Conservation (phyloP, 768 basidiomycete genomes). For the Boletus fagicola region DNA sequence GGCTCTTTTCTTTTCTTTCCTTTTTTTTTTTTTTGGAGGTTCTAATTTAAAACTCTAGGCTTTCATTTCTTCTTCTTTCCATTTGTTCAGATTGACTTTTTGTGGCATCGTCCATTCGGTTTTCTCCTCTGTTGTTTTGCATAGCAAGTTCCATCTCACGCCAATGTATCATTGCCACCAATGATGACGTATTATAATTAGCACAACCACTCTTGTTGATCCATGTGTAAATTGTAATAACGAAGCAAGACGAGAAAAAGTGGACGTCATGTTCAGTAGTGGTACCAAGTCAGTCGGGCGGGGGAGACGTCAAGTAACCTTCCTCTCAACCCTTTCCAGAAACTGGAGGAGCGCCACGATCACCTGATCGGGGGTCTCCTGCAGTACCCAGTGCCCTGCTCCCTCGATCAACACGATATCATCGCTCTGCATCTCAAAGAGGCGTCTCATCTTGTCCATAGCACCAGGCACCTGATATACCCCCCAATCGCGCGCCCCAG, state of each 20-base stretch:
- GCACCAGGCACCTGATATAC: slow-evolving; percentile 54
- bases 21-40: background rate
- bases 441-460: slow-evolving; percentile 40
- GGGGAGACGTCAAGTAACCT: background rate
- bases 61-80: background rate
- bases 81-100: background rate
- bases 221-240: slow-evolving; percentile 15
- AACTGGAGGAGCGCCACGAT: slow-evolving; percentile 42
- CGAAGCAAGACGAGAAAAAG: background rate
- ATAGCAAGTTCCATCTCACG: slow-evolving; percentile 19
- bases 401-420: slow-evolving; percentile 52
- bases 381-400: slow-evolving; percentile 66
- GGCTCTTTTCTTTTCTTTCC: background rate
- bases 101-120: slow-evolving; percentile 6
- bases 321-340: slow-evolving; percentile 27
- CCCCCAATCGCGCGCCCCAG: slow-evolving; percentile 60
- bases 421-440: slow-evolving; percentile 38
- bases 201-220: slow-evolving; percentile 11
- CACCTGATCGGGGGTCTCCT: slow-evolving; percentile 49
- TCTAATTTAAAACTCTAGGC: slow-evolving; percentile 9
- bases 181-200: slow-evolving; percentile 18
- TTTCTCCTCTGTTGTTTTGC: slow-evolving; percentile 26
- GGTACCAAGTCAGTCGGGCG: no score
- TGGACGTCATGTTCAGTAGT: background rate
- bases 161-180: slow-evolving; percentile 24